Base-by-base conservation (phyloP, 2,329 filamentous ascomycete genomes). In the Cladosporium sp. region DNA sequence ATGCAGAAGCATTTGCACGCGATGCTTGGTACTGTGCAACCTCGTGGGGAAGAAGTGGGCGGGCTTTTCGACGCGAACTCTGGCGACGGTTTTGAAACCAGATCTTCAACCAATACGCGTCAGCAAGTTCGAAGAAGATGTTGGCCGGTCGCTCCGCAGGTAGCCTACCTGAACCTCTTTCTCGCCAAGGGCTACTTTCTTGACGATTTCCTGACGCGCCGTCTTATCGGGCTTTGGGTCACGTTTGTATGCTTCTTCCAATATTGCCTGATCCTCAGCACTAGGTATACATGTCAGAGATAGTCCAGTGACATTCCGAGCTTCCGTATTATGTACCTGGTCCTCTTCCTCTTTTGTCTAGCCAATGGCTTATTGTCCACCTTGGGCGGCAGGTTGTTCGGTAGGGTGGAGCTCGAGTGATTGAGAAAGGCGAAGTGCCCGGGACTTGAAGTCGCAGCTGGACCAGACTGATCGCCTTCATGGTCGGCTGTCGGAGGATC, bases 81-180 rank as follows among this genome's bases (percentile, higher is more conserved):
- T 97, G 92, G 58, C 92, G 82, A 64, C 90, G 83, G 65, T 96
- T 96, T 65, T 96, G 92, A 72, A 96, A 96, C 92, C 92, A 97
- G 61, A 96, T 96, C 92, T 96, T 59, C 38, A 39, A 32, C 15
- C 17, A 22, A 41, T 27, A 24, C 36, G 37, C 22, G 43, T 71
- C 64, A 69, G 62, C 59, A 58, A 59, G 54, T 53, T 40, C 29
- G 15, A 38, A 47, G 19, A 30, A 18, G 41, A 52, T 38, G 18
- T 48, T 54, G 22, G 39, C 12, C 15, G 11, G 4, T 27, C 22
- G 22, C 22, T 27, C 9, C 22, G 22, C 22, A 30, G 24, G 12
- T 34, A 34, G 70, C 85, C 70, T 74, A 96, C 92, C 83, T 96
- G 92, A 32, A 96, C 89, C 75, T 96, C 91, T 70, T 96, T 96